These are phyloP conservation scores for Rhodotorula toruloides DNA, from an alignment of 768 basidiomycete species.

Conservation along the genomic window DNA sequence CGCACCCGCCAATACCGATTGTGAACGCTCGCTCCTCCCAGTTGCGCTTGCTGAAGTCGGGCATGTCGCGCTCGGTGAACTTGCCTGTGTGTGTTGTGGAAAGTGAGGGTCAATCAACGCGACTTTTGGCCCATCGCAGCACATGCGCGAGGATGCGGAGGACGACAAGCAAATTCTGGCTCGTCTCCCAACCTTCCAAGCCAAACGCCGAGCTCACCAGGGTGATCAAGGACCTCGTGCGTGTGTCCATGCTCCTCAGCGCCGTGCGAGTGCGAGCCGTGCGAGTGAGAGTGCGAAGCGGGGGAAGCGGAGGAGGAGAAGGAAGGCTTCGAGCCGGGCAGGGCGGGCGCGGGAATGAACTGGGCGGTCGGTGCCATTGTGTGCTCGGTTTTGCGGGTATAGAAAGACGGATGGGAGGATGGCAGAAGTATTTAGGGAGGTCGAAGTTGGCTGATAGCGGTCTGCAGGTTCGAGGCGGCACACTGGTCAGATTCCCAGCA, in stretches of 20 bases:
- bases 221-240: constrained; percentile 83
- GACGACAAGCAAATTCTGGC: too few species aligned
- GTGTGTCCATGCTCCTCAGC: constrained; percentile 80
- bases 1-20: constrained; percentile 93
- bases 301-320: not conserved
- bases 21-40: constrained; percentile 93
- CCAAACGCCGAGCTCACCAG: too few species aligned
- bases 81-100: too few species aligned
- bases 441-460: too few species aligned
- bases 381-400: not conserved
- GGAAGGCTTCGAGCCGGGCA: constrained; percentile 1
- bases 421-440: not conserved
- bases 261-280: constrained; percentile 34
- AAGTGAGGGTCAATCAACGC: too few species aligned
- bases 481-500: too few species aligned
- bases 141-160: too few species aligned
- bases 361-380: constrained; percentile 26
- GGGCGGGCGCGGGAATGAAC: constrained; percentile 33
- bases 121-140: too few species aligned
- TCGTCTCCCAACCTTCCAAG: too few species aligned
- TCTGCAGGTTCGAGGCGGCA: too few species aligned
- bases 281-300: constrained; percentile 6
- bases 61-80: constrained; percentile 84
- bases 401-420: not conserved
- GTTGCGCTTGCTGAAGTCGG: constrained; percentile 74